Percentiles rank a stretch among this genome's conserved stretches.
These are phyloP conservation scores for Emmonsiellopsis sp. DNA, from an alignment of 2,329 filamentous ascomycete genomes.

Conservation along the genomic window DNA sequence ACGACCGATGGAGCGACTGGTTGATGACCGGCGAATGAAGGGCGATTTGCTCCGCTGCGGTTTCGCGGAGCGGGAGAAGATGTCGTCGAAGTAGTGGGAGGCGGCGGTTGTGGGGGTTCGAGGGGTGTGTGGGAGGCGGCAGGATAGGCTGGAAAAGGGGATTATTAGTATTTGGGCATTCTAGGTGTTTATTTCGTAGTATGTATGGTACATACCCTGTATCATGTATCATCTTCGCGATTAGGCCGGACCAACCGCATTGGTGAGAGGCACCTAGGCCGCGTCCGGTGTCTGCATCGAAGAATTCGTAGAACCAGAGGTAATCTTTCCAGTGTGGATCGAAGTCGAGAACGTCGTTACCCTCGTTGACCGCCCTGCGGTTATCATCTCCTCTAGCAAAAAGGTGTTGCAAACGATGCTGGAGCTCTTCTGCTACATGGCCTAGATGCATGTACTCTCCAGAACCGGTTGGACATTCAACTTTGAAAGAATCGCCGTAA, in stretches of 20 bases:
- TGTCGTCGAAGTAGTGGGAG: slow-evolving; percentile 91
- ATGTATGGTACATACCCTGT: slow-evolving; percentile 60
- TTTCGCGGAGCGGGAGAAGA: slow-evolving; percentile 52
- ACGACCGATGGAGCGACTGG: slow-evolving; percentile 70
- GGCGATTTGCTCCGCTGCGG: slow-evolving; percentile 37
- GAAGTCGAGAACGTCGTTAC: slow-evolving; percentile 77
- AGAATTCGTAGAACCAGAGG: slow-evolving; percentile 96
- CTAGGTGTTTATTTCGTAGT: neutral
- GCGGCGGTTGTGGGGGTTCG: slow-evolving; percentile 76
- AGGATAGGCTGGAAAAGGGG: slow-evolving; percentile 55
- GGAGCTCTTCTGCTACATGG: slow-evolving; percentile 87
- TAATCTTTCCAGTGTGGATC: slow-evolving; percentile 89
- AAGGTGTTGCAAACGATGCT: slow-evolving; percentile 86
- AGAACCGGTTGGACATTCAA: slow-evolving; percentile 89
- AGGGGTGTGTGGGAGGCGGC: slow-evolving; percentile 85
- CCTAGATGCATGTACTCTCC: slow-evolving; percentile 93
- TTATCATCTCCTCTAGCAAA: slow-evolving; percentile 79
- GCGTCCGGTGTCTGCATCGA: slow-evolving; percentile 82
- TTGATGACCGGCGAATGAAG: slow-evolving; percentile 66
- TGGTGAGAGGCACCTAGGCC: slow-evolving; percentile 89
- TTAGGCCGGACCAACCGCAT: slow-evolving; percentile 90
- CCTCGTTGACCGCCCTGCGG: slow-evolving; percentile 76
- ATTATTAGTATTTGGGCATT: slow-evolving; percentile 30
- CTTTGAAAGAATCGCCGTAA: slow-evolving; percentile 77
- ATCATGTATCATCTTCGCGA: slow-evolving; percentile 95